A percentile compares a stretch with the other conserved stretches of the same genome.
phyloP scores from a whole-genome alignment of 805 yeast species.

The Ogataea allantospora region DNA sequence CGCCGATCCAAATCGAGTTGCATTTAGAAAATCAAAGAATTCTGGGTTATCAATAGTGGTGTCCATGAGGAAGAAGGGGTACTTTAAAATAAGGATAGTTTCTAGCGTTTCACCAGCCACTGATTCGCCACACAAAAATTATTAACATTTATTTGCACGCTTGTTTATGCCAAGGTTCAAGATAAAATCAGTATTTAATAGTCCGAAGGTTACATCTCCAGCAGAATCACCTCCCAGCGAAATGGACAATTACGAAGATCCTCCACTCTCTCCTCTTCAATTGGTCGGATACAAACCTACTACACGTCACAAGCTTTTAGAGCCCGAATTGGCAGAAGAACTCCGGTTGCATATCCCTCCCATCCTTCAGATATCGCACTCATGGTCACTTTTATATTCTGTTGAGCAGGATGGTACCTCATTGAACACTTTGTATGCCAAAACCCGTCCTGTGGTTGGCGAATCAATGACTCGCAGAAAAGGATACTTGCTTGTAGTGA shows the following conservation, averaged over 20 bases:
- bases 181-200: conserved; percentile 19
- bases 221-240: conserved; percentile 14
- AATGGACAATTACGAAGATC: conserved; percentile 25
- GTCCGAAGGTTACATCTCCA: conserved; percentile 14
- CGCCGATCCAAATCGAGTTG: conserved; percentile 24
- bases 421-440: conserved; percentile 68
- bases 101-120: conserved; percentile 9
- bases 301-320: conserved; percentile 59
- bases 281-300: conserved; percentile 58
- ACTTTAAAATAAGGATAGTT: neutral
- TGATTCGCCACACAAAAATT: conserved; percentile 6
- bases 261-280: conserved; percentile 54
- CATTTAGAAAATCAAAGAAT: conserved; percentile 22
- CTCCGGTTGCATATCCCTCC: conserved; percentile 73
- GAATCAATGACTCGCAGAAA: conserved; percentile 34
- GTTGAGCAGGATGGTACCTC: conserved; percentile 92
- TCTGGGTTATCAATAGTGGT: conserved; percentile 12
- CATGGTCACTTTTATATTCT: conserved; percentile 80
- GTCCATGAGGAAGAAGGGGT: conserved; percentile 4
- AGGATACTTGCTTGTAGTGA: conserved; percentile 75
- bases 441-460: conserved; percentile 43
- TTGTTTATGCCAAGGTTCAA: conserved; percentile 18
- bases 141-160: neutral
- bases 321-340: conserved; percentile 64
- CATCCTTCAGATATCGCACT: conserved; percentile 70